A percentile compares a stretch with the other conserved stretches of the same genome.
Conservation (phyloP, 306 rosid species). For the Pueraria montana region DNA sequence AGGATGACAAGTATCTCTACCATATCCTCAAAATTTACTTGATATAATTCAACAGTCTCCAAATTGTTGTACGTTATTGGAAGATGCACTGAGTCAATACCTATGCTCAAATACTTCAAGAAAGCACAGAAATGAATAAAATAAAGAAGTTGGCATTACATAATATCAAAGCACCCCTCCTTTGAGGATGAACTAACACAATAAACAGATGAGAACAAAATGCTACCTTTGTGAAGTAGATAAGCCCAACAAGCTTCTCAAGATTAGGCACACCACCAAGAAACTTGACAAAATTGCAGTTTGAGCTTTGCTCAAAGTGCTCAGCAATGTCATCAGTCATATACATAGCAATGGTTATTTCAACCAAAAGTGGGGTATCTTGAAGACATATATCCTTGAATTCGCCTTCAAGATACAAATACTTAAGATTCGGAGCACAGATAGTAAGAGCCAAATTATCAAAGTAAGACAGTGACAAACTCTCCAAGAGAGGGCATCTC, state of each 20-base stretch:
- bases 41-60: constrained; percentile 77
- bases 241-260: constrained; percentile 80
- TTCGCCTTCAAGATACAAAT: constrained; percentile 88
- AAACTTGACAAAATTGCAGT: constrained; percentile 78
- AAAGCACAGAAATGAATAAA: constrained; percentile 19
- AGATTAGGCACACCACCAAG: constrained; percentile 90
- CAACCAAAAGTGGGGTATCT: constrained; percentile 75
- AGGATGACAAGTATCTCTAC: constrained; percentile 90
- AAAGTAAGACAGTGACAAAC: constrained; percentile 67
- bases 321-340: constrained; percentile 78
- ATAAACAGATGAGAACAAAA: constrained; percentile 33
- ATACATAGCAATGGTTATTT: constrained; percentile 73
- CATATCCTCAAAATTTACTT: constrained; percentile 95
- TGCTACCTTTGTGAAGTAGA: constrained; percentile 92
- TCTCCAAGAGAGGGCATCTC: constrained; percentile 81
- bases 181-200: constrained; percentile 21
- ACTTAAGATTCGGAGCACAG: constrained; percentile 80
- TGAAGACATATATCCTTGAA: constrained; percentile 82
- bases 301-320: constrained; percentile 66
- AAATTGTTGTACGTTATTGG: constrained; percentile 66
- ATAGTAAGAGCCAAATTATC: constrained; percentile 77
- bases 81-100: constrained; percentile 58
- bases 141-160: constrained; percentile 22
- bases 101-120: constrained; percentile 92
- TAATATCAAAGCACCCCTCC: constrained; percentile 7